Evolutionary conservation across 805 yeast genomes (phyloP).

Genomic region (Candida sakaeoensis): DNA sequence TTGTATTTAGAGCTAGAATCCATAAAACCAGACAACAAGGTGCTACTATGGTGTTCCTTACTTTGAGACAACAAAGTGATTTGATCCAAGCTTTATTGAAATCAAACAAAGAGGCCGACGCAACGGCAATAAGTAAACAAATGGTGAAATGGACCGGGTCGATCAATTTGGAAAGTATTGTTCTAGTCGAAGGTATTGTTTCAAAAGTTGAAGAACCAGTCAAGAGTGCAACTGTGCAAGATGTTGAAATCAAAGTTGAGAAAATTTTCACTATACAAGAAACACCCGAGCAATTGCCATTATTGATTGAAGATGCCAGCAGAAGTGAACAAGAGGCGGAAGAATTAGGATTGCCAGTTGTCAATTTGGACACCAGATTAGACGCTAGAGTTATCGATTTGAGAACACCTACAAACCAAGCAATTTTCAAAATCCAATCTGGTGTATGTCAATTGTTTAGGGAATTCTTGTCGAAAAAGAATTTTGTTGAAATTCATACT

Average conservation of each 20-base stretch:
- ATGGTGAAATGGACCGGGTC: constrained; percentile 95
- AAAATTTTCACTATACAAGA: constrained; percentile 76
- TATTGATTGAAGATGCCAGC: constrained; percentile 92
- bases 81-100: constrained; percentile 82
- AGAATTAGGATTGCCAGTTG: constrained; percentile 86
- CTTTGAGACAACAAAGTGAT: constrained; percentile 85
- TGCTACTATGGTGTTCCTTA: constrained; percentile 86
- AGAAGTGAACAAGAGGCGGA: constrained; percentile 94
- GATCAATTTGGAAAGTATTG: constrained; percentile 85
- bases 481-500: constrained; percentile 89
- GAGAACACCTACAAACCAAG: constrained; percentile 96
- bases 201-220: constrained; percentile 81
- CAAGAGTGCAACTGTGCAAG: constrained; percentile 88
- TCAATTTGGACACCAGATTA: constrained; percentile 92
- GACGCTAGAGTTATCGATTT: constrained; percentile 94
- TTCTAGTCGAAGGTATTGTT: constrained; percentile 82
- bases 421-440: constrained; percentile 89
- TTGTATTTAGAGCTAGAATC: constrained; percentile 88
- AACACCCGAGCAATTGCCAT: constrained; percentile 90
- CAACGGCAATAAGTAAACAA: constrained; percentile 67
- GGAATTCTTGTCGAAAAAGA: constrained; percentile 67
- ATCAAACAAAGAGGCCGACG: constrained; percentile 58
- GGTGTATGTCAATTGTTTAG: constrained; percentile 87
- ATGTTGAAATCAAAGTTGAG: constrained; percentile 75
- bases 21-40: constrained; percentile 95